Conservation (phyloP, 306 rosid genomes). For the Astragalus glycyphyllos region DNA sequence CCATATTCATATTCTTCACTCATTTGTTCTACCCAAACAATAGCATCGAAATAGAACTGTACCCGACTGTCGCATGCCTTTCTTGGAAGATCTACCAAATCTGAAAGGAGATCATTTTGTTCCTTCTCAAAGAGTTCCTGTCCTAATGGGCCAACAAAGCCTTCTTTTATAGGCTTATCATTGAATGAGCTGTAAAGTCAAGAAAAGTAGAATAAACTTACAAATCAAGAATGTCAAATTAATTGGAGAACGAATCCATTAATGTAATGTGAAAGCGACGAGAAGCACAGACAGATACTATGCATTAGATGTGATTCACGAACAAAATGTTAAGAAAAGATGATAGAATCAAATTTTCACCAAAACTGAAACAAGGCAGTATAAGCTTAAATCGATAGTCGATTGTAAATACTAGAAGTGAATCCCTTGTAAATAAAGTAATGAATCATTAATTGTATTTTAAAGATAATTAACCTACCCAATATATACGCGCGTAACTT, state of each 20-base stretch:
- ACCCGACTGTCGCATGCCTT: slow-evolving; percentile 94
- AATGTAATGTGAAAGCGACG: slow-evolving; percentile 29
- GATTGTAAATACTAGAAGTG: slow-evolving; percentile 15
- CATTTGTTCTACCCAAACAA: slow-evolving; percentile 1
- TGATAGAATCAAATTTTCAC: slow-evolving; percentile 1
- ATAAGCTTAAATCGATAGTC: neutral
- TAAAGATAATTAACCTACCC: slow-evolving; percentile 62
- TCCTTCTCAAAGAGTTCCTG: slow-evolving; percentile 83
- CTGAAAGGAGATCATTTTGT: slow-evolving; percentile 82
- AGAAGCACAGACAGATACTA: slow-evolving; percentile 4
- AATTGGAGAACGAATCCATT: neutral
- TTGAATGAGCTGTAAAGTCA: slow-evolving; percentile 70
- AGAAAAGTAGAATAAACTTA: slow-evolving; percentile 13
- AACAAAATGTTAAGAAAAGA: slow-evolving; percentile 6
- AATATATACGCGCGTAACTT: slow-evolving; percentile 88
- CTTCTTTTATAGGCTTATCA: slow-evolving; percentile 78
- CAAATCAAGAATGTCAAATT: slow-evolving; percentile 27
- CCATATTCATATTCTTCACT: slow-evolving; percentile 10
- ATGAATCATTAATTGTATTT: slow-evolving; percentile 3
- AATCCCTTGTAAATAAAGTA: slow-evolving; percentile 15
- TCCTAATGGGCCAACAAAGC: slow-evolving; percentile 72
- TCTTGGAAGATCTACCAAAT: slow-evolving; percentile 90
- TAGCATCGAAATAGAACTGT: slow-evolving; percentile 38
- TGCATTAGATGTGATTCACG: slow-evolving; percentile 12
- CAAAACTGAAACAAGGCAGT: slow-evolving; percentile 15